Conservation (phyloP, 371 early-diverging fungal genomes). For the Actinomortierella ambigua region DNA sequence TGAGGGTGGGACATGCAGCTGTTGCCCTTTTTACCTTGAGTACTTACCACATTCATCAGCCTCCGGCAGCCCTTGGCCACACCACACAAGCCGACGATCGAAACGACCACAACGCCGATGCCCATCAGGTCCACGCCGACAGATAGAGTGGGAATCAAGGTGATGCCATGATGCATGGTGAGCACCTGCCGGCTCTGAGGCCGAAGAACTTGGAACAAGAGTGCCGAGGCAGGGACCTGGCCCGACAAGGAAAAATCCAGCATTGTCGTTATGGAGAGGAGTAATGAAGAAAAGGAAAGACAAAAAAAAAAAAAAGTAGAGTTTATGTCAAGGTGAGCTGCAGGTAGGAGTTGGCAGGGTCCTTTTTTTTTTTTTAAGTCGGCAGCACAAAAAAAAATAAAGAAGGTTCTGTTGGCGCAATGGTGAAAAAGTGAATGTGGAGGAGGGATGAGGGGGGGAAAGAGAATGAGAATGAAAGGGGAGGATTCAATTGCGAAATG, state of each 20-base stretch:
- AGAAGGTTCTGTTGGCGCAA: not conserved
- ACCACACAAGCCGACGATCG: slow-evolving; percentile 32
- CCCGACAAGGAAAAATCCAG: not conserved
- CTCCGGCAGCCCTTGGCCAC: slow-evolving; percentile 34
- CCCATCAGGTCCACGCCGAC: slow-evolving; percentile 40
- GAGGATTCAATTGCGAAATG: too few relatives aligned
- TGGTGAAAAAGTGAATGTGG: too few relatives aligned
- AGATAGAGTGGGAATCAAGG: slow-evolving; percentile 31
- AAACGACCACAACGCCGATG: slow-evolving; percentile 34
- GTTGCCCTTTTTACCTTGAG: too few relatives aligned
- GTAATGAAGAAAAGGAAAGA: not conserved
- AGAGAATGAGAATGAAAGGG: too few relatives aligned
- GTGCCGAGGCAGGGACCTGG: slow-evolving; percentile 34
- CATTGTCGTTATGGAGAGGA: not conserved
- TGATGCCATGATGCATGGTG: slow-evolving; percentile 21
- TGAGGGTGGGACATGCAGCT: too few relatives aligned
- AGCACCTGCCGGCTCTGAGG: slow-evolving; percentile 16
- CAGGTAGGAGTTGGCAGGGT: too few relatives aligned
- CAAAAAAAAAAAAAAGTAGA: too few relatives aligned
- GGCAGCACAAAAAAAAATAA: not conserved
- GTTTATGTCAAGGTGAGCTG: too few relatives aligned
- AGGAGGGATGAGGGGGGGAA: too few relatives aligned
- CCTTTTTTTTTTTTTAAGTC: too few relatives aligned
- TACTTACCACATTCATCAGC: slow-evolving; percentile 34
- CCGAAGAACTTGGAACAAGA: slow-evolving; percentile 25